Conservation (phyloP, 2,329 filamentous ascomycete genomes). For the Chrysoporthe puriensis region DNA sequence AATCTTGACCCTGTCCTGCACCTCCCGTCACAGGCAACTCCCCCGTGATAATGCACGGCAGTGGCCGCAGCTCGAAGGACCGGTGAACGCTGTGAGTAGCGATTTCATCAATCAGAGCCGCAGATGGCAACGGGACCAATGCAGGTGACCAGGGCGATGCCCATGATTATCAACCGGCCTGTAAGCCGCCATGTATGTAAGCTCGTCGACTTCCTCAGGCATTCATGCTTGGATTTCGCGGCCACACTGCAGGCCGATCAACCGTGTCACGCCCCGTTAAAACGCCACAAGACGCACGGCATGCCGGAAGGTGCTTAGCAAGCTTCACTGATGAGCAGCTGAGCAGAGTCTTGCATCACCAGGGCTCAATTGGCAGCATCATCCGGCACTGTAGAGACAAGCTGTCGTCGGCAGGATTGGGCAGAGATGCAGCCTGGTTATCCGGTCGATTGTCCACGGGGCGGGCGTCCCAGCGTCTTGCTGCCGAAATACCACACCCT, state of each 20-base stretch:
- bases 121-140: slow-evolving; percentile 15
- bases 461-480: not conserved
- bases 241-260: slow-evolving; percentile 17
- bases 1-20: slow-evolving; percentile 10
- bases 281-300: slow-evolving; percentile 15
- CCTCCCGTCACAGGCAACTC: slow-evolving; percentile 16
- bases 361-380: not conserved
- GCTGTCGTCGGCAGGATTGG: slow-evolving; percentile 10
- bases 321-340: slow-evolving; percentile 13
- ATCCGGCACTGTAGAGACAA: not conserved
- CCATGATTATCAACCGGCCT: slow-evolving; percentile 11
- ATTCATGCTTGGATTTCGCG: slow-evolving; percentile 12
- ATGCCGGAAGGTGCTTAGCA: slow-evolving; percentile 7
- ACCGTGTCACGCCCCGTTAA: slow-evolving; percentile 10
- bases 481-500: not conserved
- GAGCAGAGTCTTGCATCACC: not conserved
- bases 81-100: slow-evolving; percentile 22
- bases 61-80: slow-evolving; percentile 27
- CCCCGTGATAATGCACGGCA: slow-evolving; percentile 22
- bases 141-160: slow-evolving; percentile 13
- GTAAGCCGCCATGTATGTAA: slow-evolving; percentile 26
- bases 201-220: slow-evolving; percentile 14
- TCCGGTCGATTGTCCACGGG: not conserved
- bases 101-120: slow-evolving; percentile 14
- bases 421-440: slow-evolving; percentile 20